Evolutionary conservation across 352 stramenopile species (phyloP), one percentile per base, ranked within the genome.

Genomic region (Pythium grandisporangium): DNA sequence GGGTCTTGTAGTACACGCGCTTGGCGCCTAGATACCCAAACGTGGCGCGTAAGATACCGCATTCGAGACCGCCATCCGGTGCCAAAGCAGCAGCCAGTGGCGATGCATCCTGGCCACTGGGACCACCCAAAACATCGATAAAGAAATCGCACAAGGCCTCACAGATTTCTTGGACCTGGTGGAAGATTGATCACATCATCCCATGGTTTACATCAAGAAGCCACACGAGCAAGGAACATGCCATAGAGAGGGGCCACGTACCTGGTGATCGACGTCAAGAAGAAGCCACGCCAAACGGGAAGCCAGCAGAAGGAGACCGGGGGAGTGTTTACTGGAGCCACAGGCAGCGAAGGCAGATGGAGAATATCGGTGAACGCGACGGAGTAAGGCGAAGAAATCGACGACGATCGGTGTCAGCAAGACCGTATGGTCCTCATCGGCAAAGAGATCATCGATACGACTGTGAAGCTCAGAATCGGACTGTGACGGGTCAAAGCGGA

Each of bases 131-230:
- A 3, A 42, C 65, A 10, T 75, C 54, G 17, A 84, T 37, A 14
- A 88, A 38, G 36, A 84, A 85, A 42, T 78, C 56, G 36, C 74
- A 88, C 11, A 64, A 58, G 27, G 67, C 61, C 37, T 88, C 74
- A 37, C 56, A 74, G n/a, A 85, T 76, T 46, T 73, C 65, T 41
- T 84, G 71, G 20, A 50, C 57, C 69, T 78, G 30, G n/a, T n/a
- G n/a, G n/a, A n/a, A n/a, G n/a, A n/a, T n/a, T n/a, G n/a, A n/a
- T n/a, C n/a, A n/a, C n/a, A n/a, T n/a, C n/a, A n/a, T n/a, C n/a
- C n/a, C n/a, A n/a, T n/a, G n/a, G n/a, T n/a, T n/a, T n/a, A n/a
- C n/a, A n/a, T n/a, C n/a, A n/a, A n/a, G n/a, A n/a, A n/a, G n/a
- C n/a, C n/a, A n/a, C n/a, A n/a, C n/a, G n/a, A n/a, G n/a, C n/a